Evolutionary conservation across 2,329 filamentous ascomycete species (phyloP).

Genomic region (Alternaria triticina): DNA sequence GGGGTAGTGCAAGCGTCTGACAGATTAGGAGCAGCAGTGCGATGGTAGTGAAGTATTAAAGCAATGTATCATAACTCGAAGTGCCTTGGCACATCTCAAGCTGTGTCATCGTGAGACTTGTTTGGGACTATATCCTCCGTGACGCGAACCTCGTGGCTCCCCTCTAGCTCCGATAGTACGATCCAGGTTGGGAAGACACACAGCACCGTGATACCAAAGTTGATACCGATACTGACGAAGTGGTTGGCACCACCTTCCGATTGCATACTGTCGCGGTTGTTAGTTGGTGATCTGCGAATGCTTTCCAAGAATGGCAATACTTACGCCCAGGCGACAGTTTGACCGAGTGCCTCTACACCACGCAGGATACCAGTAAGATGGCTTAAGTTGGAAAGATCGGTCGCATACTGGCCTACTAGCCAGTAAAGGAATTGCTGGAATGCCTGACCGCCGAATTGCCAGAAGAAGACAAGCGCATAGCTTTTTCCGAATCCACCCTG

Average conservation of each 20-base stretch:
- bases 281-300: conserved; percentile 4
- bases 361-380: conserved; percentile 47
- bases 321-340: conserved; percentile 47
- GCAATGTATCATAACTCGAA: not conserved
- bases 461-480: conserved; percentile 46
- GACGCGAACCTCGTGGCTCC: conserved; percentile 37
- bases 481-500: conserved; percentile 40
- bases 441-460: conserved; percentile 46
- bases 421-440: conserved; percentile 49
- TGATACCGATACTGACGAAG: conserved; percentile 46
- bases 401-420: conserved; percentile 47
- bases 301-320: not conserved
- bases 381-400: conserved; percentile 38
- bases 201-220: conserved; percentile 42
- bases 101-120: not conserved
- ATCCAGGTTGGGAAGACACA: conserved; percentile 45
- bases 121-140: conserved; percentile 17
- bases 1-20: no score
- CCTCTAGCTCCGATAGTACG: conserved; percentile 39
- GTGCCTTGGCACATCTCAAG: not conserved
- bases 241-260: conserved; percentile 45
- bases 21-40: not conserved
- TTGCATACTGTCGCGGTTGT: conserved; percentile 36
- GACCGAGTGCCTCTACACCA: conserved; percentile 43
- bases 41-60: not conserved